Evolutionary conservation across 2,329 filamentous ascomycete species (phyloP), one percentile per base, ranked within the genome.

Genomic region (Penicillium sp.): DNA sequence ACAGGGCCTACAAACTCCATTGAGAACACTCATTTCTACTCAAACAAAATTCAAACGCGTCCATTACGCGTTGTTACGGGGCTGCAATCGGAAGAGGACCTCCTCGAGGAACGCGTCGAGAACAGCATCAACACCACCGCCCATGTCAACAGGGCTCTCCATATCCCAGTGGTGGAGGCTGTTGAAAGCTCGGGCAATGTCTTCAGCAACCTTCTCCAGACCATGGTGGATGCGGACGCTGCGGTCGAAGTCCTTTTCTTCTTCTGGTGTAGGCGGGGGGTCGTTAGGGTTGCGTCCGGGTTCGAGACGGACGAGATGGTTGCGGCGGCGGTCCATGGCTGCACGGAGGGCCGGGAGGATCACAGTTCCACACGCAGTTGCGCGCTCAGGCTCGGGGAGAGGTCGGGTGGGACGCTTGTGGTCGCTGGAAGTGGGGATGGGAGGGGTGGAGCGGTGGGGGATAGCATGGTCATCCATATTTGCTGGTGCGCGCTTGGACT

Each of bases 81-180:
- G 90, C 78, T 97, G 93, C 15, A 97, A 91, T 56, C 94, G 80
- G 37, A 97, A 92, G 23, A 99, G 79, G 25, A 99, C 89, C 79
- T 99, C 94, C 74, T 99, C 94, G 35, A 99, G 78, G 62, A 97
- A 85, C 0, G 93, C 93, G 74, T 99, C 94, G 8, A 97, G 77
- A 66, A 97, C 95, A 1, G 90, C 91, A 45, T 87, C 87, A 2
- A 96, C 92, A 27, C 93, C 93, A 45, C 91, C 88, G 0, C 92
- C 93, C 93, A 97, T 97, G 1, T 92, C 91, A 12, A 97, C 91
- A 6, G 92, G 91, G 66, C 91, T 89, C 43, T 87, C 85, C 72
- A 89, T 89, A 75, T 99, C 94, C 75, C 88, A 90, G 62, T 89
- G 84, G 74, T 99, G 93, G 69, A 99, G 91, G 73, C 96, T 92